These are phyloP conservation scores for Didymella pomorum DNA, from an alignment of 2,329 filamentous ascomycete species.

Conservation along the genomic window DNA sequence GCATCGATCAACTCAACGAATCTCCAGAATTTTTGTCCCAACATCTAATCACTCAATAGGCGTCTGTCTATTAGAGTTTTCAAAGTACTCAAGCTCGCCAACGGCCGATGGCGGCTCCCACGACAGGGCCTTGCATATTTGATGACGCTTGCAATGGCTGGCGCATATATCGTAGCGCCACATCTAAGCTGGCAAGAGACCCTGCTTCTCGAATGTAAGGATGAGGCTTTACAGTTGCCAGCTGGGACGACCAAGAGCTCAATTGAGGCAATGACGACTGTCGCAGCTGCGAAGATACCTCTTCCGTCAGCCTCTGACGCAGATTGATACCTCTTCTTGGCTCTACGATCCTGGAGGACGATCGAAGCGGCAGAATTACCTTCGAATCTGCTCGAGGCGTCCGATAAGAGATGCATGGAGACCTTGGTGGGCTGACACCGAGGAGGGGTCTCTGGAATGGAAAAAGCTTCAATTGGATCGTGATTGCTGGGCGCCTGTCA, in stretches of 20 bases:
- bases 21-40: conserved; percentile 1
- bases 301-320: neutral
- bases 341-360: neutral
- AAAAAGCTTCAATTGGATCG: conserved; percentile 17
- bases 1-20: neutral
- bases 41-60: neutral
- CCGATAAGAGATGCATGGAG: conserved; percentile 14
- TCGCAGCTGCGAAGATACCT: neutral
- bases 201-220: conserved; percentile 6
- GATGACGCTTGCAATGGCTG: conserved; percentile 20
- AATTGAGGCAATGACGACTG: conserved; percentile 1
- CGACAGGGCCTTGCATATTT: conserved; percentile 18
- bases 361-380: neutral
- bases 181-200: conserved; percentile 3
- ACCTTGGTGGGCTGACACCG: conserved; percentile 16
- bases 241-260: neutral
- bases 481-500: conserved; percentile 18
- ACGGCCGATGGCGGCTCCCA: neutral
- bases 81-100: neutral
- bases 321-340: conserved; percentile 3
- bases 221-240: conserved; percentile 8
- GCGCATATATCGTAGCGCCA: conserved; percentile 9
- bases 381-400: neutral
- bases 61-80: conserved; percentile 1
- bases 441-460: conserved; percentile 3